These are phyloP conservation scores for Plasmodium gonderi DNA, from an alignment of 169 alveolate genomes.

Conservation along the genomic window DNA sequence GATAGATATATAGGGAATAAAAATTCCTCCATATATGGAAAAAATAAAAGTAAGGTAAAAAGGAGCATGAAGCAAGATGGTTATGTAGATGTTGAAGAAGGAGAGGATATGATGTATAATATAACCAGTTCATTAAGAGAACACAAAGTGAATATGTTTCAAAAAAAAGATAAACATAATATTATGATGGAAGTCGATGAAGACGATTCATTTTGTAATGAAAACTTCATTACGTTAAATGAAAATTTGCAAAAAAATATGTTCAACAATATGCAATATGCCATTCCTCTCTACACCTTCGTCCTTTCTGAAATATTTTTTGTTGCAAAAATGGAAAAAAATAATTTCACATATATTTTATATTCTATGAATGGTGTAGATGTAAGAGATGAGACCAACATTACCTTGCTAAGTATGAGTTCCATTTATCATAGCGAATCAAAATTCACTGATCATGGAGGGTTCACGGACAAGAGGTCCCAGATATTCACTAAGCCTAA, in stretches of 20 bases:
- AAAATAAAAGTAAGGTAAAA: neutral
- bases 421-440: constrained; percentile 59
- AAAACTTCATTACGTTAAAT: constrained; percentile 55
- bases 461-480: neutral
- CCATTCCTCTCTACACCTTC: constrained; percentile 45
- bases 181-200: neutral
- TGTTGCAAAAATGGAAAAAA: constrained; percentile 66
- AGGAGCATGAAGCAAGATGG: neutral
- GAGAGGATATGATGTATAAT: neutral
- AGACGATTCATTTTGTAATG: neutral
- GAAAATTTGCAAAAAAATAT: constrained; percentile 49
- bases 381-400: constrained; percentile 58
- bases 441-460: neutral
- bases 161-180: constrained; percentile 18
- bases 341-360: constrained; percentile 37
- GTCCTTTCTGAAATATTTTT: constrained; percentile 47
- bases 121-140: constrained; percentile 28
- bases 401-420: constrained; percentile 57
- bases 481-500: neutral
- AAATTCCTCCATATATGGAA: neutral
- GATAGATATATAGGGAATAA: neutral
- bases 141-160: constrained; percentile 20
- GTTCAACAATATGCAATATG: constrained; percentile 73
- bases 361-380: constrained; percentile 62
- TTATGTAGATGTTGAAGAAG: neutral